These are phyloP conservation scores for Diphasiastrum complanatum DNA, from an alignment of 83 land plant species.

Conservation along the genomic window DNA sequence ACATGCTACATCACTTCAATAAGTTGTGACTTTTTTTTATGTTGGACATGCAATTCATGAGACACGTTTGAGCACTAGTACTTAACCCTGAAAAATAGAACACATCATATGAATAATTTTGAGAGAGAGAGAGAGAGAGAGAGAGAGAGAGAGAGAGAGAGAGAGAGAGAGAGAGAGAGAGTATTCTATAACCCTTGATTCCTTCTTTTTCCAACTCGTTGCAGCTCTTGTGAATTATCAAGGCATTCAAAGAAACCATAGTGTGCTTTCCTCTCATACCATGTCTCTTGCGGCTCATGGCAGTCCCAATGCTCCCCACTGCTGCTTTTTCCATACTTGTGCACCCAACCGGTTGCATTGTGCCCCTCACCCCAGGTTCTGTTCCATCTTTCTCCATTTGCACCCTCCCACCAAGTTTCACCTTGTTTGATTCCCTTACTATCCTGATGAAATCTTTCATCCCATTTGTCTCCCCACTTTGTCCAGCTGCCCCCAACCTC, in stretches of 20 bases:
- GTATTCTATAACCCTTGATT: no score
- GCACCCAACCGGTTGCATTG: conserved; percentile 93
- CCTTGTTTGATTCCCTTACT: conserved; percentile 86
- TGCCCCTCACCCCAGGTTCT: conserved; percentile 98
- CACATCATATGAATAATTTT: no score
- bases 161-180: no score
- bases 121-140: no score
- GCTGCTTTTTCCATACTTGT: conserved; percentile 97
- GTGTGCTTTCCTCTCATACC: conserved; percentile 89
- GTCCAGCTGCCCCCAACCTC: conserved; percentile 67
- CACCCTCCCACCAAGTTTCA: conserved; percentile 98
- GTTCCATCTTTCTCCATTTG: conserved; percentile 82
- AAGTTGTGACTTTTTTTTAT: no score
- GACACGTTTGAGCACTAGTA: no score
- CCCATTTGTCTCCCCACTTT: conserved; percentile 99
- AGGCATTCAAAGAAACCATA: conserved; percentile 74
- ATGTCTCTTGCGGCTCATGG: conserved; percentile 74
- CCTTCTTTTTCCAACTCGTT: conserved; percentile 46
- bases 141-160: no score
- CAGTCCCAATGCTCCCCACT: conserved; percentile 99
- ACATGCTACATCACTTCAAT: no score
- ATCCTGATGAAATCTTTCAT: conserved; percentile 66
- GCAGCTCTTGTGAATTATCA: conserved; percentile 73
- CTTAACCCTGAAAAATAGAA: no score
- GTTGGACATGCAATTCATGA: no score